Percentiles rank a stretch among this genome's conserved stretches.
phyloP scores from a whole-genome alignment of 2,329 filamentous ascomycete genomes.

The Neonectria punicea region DNA sequence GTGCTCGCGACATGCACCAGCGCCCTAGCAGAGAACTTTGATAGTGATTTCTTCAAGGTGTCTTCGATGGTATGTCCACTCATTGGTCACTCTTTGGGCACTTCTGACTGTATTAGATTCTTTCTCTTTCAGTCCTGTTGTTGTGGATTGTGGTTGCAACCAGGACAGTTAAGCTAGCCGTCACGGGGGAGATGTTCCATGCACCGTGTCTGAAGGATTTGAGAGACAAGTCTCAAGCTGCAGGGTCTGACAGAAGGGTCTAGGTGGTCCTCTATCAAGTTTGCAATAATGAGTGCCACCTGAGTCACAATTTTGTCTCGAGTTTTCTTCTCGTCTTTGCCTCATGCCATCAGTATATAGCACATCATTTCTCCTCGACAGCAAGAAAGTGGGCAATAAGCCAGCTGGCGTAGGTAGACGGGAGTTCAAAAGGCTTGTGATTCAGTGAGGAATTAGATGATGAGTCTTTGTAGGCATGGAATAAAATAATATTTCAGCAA shows the following conservation, averaged over 20 bases:
- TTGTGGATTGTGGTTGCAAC: conserved; percentile 56
- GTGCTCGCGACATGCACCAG: conserved; percentile 56
- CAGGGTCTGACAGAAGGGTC: conserved; percentile 42
- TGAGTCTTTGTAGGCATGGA: not conserved
- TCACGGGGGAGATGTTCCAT: conserved; percentile 56
- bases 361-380: not conserved
- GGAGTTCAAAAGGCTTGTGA: not conserved
- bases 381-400: not conserved
- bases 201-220: conserved; percentile 56
- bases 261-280: conserved; percentile 21
- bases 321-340: not conserved
- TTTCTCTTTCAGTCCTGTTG: conserved; percentile 53
- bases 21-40: conserved; percentile 52
- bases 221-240: conserved; percentile 46
- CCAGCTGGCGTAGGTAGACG: too few species aligned
- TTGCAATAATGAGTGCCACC: not conserved
- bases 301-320: not conserved
- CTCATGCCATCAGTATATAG: not conserved
- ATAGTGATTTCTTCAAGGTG: conserved; percentile 56
- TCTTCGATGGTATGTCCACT: conserved; percentile 47
- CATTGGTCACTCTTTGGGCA: not conserved
- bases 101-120: conserved; percentile 46
- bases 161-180: conserved; percentile 51
- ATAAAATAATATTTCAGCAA: not conserved
- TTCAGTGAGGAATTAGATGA: not conserved